phyloP scores from a whole-genome alignment of 768 basidiomycete species.

The Mrakia gelida region DNA sequence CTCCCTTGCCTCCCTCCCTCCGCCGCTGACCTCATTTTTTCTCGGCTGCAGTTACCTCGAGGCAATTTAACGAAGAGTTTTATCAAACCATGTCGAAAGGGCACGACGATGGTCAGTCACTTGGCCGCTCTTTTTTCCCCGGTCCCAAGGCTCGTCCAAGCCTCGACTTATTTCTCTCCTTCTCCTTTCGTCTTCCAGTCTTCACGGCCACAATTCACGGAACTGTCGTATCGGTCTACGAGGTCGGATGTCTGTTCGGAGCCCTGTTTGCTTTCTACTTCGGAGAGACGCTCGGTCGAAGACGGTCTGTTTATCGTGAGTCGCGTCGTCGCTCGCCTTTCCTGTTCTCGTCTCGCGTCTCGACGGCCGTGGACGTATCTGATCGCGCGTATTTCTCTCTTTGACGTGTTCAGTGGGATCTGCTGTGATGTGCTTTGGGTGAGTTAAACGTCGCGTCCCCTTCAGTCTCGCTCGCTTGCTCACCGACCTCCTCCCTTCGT shows the following conservation, averaged over 20 bases:
- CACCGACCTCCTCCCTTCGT: too few relatives aligned
- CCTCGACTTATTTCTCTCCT: not conserved
- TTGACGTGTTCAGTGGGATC: not conserved
- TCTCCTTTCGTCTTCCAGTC: not conserved
- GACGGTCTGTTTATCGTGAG: slow-evolving; percentile 45
- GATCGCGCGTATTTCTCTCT: not conserved
- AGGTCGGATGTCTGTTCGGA: slow-evolving; percentile 46
- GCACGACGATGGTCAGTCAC: not conserved
- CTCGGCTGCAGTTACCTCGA: slow-evolving; percentile 13
- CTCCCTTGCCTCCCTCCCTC: not conserved
- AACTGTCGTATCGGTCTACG: slow-evolving; percentile 40
- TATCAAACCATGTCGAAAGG: slow-evolving; percentile 35
- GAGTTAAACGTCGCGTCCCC: too few relatives aligned
- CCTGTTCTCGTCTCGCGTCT: too few relatives aligned
- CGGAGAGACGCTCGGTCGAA: slow-evolving; percentile 48
- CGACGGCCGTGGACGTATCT: too few relatives aligned
- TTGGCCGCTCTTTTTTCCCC: not conserved
- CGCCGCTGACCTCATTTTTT: not conserved
- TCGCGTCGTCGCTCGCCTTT: slow-evolving; percentile 7
- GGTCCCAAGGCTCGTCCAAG: not conserved
- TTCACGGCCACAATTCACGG: slow-evolving; percentile 35
- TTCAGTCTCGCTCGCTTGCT: too few relatives aligned
- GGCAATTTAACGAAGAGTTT: slow-evolving; percentile 40
- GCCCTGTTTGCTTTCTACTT: slow-evolving; percentile 45
- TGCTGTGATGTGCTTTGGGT: slow-evolving; percentile 5